Evolutionary conservation across 306 rosid species (phyloP).

Genomic region (Quercus aquifolioides): DNA sequence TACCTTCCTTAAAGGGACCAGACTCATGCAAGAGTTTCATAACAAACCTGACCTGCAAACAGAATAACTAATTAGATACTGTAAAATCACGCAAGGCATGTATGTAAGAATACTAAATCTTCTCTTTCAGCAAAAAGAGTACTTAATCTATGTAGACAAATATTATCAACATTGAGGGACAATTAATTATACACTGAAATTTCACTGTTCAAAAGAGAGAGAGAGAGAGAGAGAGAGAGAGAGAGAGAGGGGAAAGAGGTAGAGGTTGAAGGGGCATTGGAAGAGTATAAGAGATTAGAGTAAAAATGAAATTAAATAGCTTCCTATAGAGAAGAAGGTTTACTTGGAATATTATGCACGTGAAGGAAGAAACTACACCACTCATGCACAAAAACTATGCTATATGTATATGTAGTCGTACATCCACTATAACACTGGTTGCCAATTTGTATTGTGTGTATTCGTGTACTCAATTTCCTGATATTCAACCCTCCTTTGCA

Average conservation of each 20-base stretch:
- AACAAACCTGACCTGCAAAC: constrained; percentile 65
- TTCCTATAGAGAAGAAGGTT: neutral
- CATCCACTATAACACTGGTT: neutral
- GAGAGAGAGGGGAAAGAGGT: neutral
- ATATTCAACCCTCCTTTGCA: neutral
- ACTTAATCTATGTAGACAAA: neutral
- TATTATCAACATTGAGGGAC: neutral
- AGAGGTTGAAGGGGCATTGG: too few species aligned
- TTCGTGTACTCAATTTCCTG: too few species aligned
- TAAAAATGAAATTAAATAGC: neutral
- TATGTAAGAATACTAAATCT: neutral
- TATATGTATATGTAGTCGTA: neutral
- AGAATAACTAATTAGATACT: neutral
- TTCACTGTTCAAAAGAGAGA: neutral
- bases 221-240: neutral
- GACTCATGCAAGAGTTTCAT: constrained; percentile 70
- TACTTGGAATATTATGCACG: neutral
- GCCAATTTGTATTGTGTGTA: too few species aligned
- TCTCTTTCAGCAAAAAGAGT: too few species aligned
- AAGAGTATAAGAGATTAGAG: too few species aligned
- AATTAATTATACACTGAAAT: neutral
- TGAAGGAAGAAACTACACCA: neutral
- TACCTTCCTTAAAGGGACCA: constrained; percentile 79
- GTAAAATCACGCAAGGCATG: neutral
- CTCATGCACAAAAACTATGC: neutral